Percentiles rank a stretch among this genome's conserved stretches.
phyloP scores from a whole-genome alignment of 768 basidiomycete genomes.

The Boletus fagicola region DNA sequence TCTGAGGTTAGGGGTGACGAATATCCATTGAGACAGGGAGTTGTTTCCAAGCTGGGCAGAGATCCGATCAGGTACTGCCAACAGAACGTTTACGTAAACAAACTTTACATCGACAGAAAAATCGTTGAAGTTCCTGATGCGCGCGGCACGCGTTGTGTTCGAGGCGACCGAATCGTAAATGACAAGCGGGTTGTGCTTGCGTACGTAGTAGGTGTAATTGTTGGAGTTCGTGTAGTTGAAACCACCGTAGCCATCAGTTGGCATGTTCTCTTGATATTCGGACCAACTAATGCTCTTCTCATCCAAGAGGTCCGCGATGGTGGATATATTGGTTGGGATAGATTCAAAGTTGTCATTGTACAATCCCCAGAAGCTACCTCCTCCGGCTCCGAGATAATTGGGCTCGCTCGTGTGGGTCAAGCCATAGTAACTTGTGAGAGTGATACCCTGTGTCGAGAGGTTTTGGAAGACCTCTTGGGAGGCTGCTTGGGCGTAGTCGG shows the following conservation, averaged over 20 bases:
- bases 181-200: conserved; percentile 54
- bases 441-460: conserved; percentile 50
- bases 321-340: conserved; percentile 49
- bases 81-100: not conserved
- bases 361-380: conserved; percentile 53
- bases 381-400: conserved; percentile 50
- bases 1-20: conserved; percentile 57
- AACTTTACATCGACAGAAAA: conserved; percentile 49
- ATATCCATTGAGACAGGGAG: conserved; percentile 55
- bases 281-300: conserved; percentile 57
- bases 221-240: conserved; percentile 33
- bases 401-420: conserved; percentile 61
- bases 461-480: conserved; percentile 28
- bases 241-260: conserved; percentile 44
- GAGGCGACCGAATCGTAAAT: conserved; percentile 49
- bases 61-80: not conserved
- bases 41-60: conserved; percentile 34
- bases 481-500: conserved; percentile 40
- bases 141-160: conserved; percentile 39
- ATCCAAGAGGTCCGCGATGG: conserved; percentile 58
- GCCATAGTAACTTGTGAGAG: conserved; percentile 45
- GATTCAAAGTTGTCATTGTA: conserved; percentile 38
- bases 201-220: conserved; percentile 47
- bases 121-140: conserved; percentile 59
- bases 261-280: conserved; percentile 58